A percentile compares a stretch with the other conserved stretches of the same genome.
phyloP scores from a whole-genome alignment of 306 rosid species.

The Medicago arabica region DNA sequence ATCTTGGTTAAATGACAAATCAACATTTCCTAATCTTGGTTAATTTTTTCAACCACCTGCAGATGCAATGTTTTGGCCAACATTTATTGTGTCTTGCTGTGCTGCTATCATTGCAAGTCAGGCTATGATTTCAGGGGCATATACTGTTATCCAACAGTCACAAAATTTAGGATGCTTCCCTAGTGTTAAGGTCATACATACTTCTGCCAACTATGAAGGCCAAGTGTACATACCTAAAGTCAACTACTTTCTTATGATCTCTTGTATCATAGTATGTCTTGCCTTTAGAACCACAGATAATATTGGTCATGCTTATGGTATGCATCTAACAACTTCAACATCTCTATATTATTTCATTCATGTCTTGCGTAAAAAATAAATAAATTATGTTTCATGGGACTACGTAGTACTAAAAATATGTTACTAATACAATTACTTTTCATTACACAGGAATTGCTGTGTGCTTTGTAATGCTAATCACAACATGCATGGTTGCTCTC shows the following conservation, averaged over 20 bases:
- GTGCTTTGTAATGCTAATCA: constrained; percentile 58
- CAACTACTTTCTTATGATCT: constrained; percentile 63
- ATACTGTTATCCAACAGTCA: constrained; percentile 58
- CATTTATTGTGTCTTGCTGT: constrained; percentile 57
- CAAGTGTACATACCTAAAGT: constrained; percentile 72
- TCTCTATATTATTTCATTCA: background rate
- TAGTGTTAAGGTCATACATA: constrained; percentile 56
- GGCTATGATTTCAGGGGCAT: constrained; percentile 74
- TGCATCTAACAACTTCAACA: background rate
- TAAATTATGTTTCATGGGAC: background rate
- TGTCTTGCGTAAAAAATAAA: background rate
- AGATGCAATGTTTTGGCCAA: constrained; percentile 69
- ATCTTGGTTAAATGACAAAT: too few species aligned
- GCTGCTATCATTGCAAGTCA: constrained; percentile 77
- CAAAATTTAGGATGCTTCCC: constrained; percentile 67
- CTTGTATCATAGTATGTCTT: constrained; percentile 48
- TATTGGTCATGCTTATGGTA: constrained; percentile 69
- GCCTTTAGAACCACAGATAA: constrained; percentile 59
- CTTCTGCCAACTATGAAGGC: constrained; percentile 65
- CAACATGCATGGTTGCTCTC: constrained; percentile 51
- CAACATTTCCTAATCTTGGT: background rate
- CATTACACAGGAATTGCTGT: constrained; percentile 58
- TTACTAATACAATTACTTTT: background rate
- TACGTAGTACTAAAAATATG: background rate
- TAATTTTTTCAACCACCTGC: background rate